Evolutionary conservation across 73 alveolate species (phyloP).

Genomic region (Uronychia setigera): DNA sequence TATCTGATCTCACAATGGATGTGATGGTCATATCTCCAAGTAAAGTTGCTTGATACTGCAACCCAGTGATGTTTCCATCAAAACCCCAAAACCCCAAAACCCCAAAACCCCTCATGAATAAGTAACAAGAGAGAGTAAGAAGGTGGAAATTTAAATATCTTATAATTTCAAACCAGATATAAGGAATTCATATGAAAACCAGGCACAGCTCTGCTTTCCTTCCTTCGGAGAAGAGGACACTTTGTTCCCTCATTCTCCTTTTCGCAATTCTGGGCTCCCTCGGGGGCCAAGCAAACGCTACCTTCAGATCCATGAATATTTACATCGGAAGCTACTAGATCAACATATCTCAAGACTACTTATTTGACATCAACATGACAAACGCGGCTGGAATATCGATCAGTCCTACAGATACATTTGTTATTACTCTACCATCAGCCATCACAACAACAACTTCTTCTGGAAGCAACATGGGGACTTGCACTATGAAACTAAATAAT

Average conservation of each 20-base stretch:
- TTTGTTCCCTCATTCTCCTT: too few relatives aligned
- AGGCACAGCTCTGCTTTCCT: too few relatives aligned
- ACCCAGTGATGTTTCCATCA: conserved; percentile 20
- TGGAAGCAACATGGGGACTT: not conserved
- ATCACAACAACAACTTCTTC: not conserved
- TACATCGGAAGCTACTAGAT: not conserved
- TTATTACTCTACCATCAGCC: not conserved
- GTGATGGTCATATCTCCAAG: conserved; percentile 19
- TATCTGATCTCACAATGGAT: not conserved
- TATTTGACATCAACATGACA: not conserved
- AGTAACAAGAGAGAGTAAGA: too few relatives aligned
- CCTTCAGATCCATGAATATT: not conserved
- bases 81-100: too few relatives aligned
- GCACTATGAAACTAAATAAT: not conserved
- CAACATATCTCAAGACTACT: not conserved
- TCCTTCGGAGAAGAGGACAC: too few relatives aligned
- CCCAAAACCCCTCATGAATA: too few relatives aligned
- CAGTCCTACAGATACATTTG: not conserved
- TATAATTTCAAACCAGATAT: too few relatives aligned
- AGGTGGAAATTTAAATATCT: too few relatives aligned
- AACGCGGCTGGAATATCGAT: not conserved
- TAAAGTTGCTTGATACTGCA: conserved; percentile 14
- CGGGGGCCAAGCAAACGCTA: not conserved
- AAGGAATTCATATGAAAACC: too few relatives aligned
- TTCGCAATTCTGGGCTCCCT: not conserved